These are phyloP conservation scores for Trichosanthes truncata DNA, from an alignment of 306 rosid genomes.

Conservation along the genomic window DNA sequence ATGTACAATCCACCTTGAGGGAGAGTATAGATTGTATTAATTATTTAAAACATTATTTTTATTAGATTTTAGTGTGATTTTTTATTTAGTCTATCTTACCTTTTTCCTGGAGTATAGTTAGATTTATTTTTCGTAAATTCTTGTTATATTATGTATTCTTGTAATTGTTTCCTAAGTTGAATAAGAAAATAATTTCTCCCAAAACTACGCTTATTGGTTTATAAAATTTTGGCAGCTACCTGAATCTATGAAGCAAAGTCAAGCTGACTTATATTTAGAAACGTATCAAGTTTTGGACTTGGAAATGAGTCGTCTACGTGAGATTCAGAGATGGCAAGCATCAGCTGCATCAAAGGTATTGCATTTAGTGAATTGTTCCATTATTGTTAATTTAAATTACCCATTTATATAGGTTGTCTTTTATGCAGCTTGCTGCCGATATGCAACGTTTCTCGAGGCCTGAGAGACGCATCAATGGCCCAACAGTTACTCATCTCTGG, in stretches of 20 bases:
- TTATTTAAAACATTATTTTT: too few relatives aligned
- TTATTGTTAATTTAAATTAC: conserved; percentile 13
- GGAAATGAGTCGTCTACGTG: conserved; percentile 98
- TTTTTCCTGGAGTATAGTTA: too few relatives aligned
- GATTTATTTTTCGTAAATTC: neutral
- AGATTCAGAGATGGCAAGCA: conserved; percentile 96
- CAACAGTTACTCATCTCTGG: conserved; percentile 93
- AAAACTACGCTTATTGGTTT: neutral
- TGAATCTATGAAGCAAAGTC: conserved; percentile 99
- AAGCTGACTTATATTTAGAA: conserved; percentile 91
- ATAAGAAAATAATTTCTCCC: neutral
- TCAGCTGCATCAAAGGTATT: conserved; percentile 84
- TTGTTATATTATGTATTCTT: neutral
- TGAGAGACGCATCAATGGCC: conserved; percentile 95
- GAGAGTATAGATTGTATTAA: too few relatives aligned
- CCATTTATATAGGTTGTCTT: conserved; percentile 12
- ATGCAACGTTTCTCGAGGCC: conserved; percentile 99
- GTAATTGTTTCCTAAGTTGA: neutral
- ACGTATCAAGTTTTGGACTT: conserved; percentile 96
- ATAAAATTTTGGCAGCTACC: conserved; percentile 59
- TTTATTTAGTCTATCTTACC: too few relatives aligned
- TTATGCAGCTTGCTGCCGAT: conserved; percentile 85
- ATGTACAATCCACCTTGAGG: too few relatives aligned
- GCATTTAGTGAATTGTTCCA: neutral
- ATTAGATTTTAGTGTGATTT: too few relatives aligned